Percentiles rank a stretch among this genome's conserved stretches.
Evolutionary conservation across 2,329 filamentous ascomycete species (phyloP).

Genomic region (Emmonsiellopsis sp.): DNA sequence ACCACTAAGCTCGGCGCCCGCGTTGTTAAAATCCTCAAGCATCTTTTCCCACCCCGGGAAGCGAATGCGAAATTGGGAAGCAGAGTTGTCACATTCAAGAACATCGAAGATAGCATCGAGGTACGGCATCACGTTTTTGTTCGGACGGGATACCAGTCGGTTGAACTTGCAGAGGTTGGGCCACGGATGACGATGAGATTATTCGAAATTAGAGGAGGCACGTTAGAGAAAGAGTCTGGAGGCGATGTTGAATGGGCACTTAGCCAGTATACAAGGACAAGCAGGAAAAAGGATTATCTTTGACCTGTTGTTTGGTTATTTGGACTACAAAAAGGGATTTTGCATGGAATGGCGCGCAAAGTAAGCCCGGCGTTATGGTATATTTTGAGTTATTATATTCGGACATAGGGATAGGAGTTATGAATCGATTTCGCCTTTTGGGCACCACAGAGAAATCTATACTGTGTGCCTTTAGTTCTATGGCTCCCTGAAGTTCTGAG

Average conservation of each 20-base stretch:
- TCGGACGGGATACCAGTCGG: conserved; percentile 78
- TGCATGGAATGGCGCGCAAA: not conserved
- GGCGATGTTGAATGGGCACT: conserved; percentile 96
- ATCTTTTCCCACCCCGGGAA: conserved; percentile 86
- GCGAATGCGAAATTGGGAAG: conserved; percentile 72
- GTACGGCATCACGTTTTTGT: conserved; percentile 93
- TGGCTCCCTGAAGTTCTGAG: not conserved
- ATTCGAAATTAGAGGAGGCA: conserved; percentile 87
- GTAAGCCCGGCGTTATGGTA: not conserved
- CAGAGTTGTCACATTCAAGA: conserved; percentile 86
- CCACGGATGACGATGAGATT: conserved; percentile 95
- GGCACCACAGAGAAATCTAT: not conserved
- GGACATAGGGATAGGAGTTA: not conserved
- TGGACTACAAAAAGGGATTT: not conserved
- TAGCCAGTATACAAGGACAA: conserved; percentile 88
- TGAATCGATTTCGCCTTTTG: not conserved
- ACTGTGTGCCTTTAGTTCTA: not conserved
- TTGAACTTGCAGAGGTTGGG: conserved; percentile 82
- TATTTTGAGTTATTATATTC: not conserved
- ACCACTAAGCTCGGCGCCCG: conserved; percentile 69
- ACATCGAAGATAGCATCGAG: conserved; percentile 80
- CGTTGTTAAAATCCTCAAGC: conserved; percentile 83
- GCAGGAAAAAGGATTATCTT: conserved; percentile 91
- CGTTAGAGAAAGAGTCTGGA: conserved; percentile 78
- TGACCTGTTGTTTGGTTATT: conserved; percentile 30